Conservation (phyloP, 2,329 filamentous ascomycete species). For the Calonectria ilicicola region DNA sequence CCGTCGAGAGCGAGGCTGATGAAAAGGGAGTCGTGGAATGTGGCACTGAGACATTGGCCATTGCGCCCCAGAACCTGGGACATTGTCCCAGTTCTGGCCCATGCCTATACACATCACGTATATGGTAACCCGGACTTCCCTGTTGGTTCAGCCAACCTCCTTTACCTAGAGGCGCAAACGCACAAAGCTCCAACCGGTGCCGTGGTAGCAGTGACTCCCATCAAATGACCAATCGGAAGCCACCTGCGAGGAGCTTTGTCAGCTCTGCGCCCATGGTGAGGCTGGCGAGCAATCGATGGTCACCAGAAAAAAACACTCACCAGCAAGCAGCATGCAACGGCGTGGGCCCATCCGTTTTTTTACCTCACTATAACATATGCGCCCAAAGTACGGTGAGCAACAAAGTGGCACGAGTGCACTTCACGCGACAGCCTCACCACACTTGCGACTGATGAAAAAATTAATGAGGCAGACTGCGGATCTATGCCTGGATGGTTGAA, state of each 20-base stretch:
- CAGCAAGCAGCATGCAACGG: neutral
- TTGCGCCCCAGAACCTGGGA: neutral
- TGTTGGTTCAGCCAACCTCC: neutral
- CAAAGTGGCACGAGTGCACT: neutral
- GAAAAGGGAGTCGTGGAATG: neutral
- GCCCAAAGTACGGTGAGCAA: slow-evolving; percentile 18
- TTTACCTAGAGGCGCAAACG: neutral
- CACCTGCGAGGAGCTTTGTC: neutral
- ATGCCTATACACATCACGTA: neutral
- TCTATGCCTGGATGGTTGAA: neutral
- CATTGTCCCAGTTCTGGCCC: neutral
- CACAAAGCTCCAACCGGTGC: neutral
- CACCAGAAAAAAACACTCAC: neutral
- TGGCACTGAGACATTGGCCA: neutral
- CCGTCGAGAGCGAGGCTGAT: neutral
- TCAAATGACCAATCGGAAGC: neutral
- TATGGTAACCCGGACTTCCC: neutral
- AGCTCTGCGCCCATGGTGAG: neutral
- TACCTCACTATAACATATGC: neutral
- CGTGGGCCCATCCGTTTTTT: neutral
- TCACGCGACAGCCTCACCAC: neutral
- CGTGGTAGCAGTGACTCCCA: neutral
- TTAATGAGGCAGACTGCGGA: neutral
- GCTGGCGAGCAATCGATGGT: neutral
- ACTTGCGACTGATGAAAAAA: neutral